These are phyloP conservation scores for Xylaria sp. DNA, from an alignment of 2,329 filamentous ascomycete species.

Conservation along the genomic window DNA sequence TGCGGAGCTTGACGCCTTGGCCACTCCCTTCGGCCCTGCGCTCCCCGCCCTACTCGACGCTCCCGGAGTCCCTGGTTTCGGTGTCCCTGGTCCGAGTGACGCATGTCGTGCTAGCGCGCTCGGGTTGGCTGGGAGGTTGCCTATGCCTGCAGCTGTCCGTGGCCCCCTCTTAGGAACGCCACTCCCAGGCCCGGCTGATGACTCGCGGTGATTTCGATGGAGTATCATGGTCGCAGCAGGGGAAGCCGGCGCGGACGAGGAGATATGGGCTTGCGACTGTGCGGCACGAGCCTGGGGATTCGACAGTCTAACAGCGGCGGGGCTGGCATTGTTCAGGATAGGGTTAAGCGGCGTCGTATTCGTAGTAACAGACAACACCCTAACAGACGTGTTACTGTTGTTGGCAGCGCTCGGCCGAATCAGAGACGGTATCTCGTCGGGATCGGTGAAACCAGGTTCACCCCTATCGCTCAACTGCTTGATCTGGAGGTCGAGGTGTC, in stretches of 20 bases:
- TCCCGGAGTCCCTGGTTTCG: constrained; percentile 59
- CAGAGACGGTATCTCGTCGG: constrained; percentile 71
- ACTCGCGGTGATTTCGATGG: constrained; percentile 66
- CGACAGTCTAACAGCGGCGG: constrained; percentile 56
- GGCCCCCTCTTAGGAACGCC: constrained; percentile 64
- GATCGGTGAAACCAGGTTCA: constrained; percentile 71
- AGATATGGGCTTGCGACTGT: constrained; percentile 61
- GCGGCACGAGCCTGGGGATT: constrained; percentile 61
- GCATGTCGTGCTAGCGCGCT: constrained; percentile 71
- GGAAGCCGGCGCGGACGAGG: constrained; percentile 68
- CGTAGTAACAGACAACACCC: constrained; percentile 49
- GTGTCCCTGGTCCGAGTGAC: constrained; percentile 71
- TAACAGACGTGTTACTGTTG: constrained; percentile 59
- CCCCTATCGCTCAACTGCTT: constrained; percentile 70
- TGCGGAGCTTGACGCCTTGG: constrained; percentile 57
- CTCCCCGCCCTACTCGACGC: constrained; percentile 64
- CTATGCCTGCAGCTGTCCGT: constrained; percentile 60
- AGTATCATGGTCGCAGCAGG: constrained; percentile 71
- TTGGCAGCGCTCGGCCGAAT: constrained; percentile 69
- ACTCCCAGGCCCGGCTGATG: constrained; percentile 66
- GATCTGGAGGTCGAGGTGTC: constrained; percentile 71
- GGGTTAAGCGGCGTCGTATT: constrained; percentile 53
- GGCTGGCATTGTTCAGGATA: constrained; percentile 55
- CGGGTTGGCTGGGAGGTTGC: constrained; percentile 62
- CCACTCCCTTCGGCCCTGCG: constrained; percentile 65